Evolutionary conservation across 2,329 filamentous ascomycete genomes (phyloP), one percentile per base, ranked within the genome.

Genomic region (Colletotrichum chlorophyti): DNA sequence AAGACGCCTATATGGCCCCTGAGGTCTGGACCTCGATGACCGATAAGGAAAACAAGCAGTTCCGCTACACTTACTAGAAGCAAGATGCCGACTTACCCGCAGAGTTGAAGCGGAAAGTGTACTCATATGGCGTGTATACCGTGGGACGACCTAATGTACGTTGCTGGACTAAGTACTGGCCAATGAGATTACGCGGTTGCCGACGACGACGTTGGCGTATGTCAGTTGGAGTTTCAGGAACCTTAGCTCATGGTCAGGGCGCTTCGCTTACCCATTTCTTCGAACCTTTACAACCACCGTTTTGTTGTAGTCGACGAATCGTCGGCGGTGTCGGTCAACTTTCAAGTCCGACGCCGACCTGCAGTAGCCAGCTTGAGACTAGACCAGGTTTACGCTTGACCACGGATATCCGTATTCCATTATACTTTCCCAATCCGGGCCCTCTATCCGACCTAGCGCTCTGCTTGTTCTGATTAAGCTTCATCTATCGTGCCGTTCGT

Each of bases 11-110:
- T 62, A 66, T 77, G 71, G 68, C 69, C 8, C 74, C 72, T 2
- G 74, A 79, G 55, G 72, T 73, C 5, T 85, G 74, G 78, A 72
- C 71, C 32, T 75, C 78, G 21, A 68, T 83, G 72, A 87, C 83
- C 6, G 84, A 87, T 59, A 77, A 69, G 65, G 79, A 87, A 70
- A 86, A 87, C 64, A 78, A 76, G 65, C 76, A 74, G 17, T 86
- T 87, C 67, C 76, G 81, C 45, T 86, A 87, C 64, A 72, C 72
- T 1, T 78, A 78, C 41, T 79, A 69, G 55, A 45, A n/a, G 6
- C 11, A 35, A 29, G 9, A 23, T 10, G 35, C 23, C 41, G n/a
- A 29, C 12, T 19, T 3, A 31, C n/a, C n/a, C n/a, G 11, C 15
- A 21, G n/a, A n/a, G 27, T 37, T 27, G 23, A 23, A 11, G 21